Conservation (phyloP, 768 basidiomycete species). For the Leucogyrophana mollusca region DNA sequence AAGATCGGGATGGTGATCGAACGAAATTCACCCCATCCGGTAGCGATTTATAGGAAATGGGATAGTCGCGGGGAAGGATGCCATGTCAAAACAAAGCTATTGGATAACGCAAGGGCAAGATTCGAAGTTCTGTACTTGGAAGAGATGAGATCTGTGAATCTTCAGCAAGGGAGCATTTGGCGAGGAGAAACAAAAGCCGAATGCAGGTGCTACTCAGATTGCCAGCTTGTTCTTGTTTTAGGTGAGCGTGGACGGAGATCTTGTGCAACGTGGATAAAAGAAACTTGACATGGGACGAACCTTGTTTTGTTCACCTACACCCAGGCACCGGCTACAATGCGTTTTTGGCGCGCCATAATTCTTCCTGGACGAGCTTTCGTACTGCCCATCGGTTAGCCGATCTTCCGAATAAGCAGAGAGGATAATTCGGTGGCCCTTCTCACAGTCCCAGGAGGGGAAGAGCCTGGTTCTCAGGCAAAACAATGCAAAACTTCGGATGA, state of each 20-base stretch:
- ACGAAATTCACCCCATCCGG: slow-evolving; percentile 1
- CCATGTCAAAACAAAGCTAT: slow-evolving; percentile 12
- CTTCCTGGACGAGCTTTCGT: slow-evolving; percentile 11
- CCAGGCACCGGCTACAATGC: slow-evolving; percentile 22
- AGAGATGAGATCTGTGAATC: slow-evolving; percentile 19
- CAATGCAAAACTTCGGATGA: slow-evolving; percentile 14
- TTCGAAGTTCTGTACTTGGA: slow-evolving; percentile 10
- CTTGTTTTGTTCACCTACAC: slow-evolving; percentile 19
- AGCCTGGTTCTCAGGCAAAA: slow-evolving; percentile 9
- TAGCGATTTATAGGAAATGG: slow-evolving; percentile 22
- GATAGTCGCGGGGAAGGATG: slow-evolving; percentile 15
- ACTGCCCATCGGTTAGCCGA: slow-evolving; percentile 13
- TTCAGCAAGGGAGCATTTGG: slow-evolving; percentile 14
- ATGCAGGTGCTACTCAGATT: slow-evolving; percentile 9
- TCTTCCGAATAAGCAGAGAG: slow-evolving; percentile 9
- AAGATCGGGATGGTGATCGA: slow-evolving; percentile 7
- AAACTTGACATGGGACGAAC: slow-evolving; percentile 31
- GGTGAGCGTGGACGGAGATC: slow-evolving; percentile 20
- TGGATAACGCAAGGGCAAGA: slow-evolving; percentile 15
- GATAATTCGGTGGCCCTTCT: slow-evolving; percentile 17
- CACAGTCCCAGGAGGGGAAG: slow-evolving; percentile 12
- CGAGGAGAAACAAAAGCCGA: slow-evolving; percentile 15
- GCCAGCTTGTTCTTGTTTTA: slow-evolving; percentile 18
- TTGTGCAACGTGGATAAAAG: slow-evolving; percentile 22
- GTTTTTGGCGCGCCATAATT: slow-evolving; percentile 14